A percentile compares a stretch with the other conserved stretches of the same genome.
These are phyloP conservation scores for Rhexocercosporidium sp. DNA, from an alignment of 2,329 filamentous ascomycete species.

Conservation along the genomic window DNA sequence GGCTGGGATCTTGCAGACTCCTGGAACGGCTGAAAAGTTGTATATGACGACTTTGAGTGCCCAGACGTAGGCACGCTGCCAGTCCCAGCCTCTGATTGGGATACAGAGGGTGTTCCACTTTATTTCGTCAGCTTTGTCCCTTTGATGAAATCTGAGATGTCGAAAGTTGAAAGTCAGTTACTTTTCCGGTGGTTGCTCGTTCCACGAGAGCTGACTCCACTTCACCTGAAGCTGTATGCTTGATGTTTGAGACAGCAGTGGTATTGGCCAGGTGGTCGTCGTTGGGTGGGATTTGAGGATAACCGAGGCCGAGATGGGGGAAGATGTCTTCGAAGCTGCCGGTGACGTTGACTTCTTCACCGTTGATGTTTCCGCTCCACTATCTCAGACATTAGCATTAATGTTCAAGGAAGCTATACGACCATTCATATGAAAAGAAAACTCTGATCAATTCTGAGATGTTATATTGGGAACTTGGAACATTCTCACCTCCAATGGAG, in stretches of 20 bases:
- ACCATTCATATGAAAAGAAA: too few species aligned
- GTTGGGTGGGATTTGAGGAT: neutral
- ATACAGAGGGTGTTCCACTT: neutral
- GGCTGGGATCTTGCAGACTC: neutral
- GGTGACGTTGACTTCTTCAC: neutral
- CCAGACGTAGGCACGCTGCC: neutral
- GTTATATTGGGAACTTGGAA: neutral
- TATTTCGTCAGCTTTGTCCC: neutral
- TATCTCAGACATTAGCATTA: too few species aligned
- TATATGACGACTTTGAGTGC: neutral
- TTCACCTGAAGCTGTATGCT: neutral
- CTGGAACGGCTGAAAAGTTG: neutral
- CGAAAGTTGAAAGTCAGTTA: neutral
- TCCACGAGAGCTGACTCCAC: neutral
- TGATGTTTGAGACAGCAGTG: neutral
- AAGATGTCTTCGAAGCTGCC: neutral
- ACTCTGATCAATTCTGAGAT: too few species aligned
- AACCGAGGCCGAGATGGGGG: neutral
- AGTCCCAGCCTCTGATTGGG: neutral
- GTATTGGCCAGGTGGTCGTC: neutral
- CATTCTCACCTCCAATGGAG: neutral
- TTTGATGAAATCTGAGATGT: neutral
- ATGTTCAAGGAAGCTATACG: too few species aligned
- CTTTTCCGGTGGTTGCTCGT: neutral
- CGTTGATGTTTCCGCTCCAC: neutral